Evolutionary conservation across 23 red algal genomes (phyloP).

Genomic region (Gracilariopsis chorda): DNA sequence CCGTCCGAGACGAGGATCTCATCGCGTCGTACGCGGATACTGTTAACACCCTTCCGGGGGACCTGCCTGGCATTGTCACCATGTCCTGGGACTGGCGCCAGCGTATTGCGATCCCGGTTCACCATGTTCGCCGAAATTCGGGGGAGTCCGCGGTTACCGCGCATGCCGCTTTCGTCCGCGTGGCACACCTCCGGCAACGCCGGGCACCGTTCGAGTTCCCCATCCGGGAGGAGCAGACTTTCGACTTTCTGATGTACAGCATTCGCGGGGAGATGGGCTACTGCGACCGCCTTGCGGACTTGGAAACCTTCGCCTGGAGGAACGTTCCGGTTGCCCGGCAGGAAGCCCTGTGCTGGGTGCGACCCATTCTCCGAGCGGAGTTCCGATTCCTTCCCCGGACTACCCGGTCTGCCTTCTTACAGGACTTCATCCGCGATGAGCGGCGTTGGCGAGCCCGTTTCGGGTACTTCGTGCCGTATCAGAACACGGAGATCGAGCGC

Average conservation of each 20-base stretch:
- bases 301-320: neutral
- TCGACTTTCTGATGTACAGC: neutral
- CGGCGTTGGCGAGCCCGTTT: neutral
- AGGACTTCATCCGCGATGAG: neutral
- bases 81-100: neutral
- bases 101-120: neutral
- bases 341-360: neutral
- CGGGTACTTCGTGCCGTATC: neutral
- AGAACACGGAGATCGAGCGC: neutral
- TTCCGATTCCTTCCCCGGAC: too few species aligned
- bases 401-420: too few species aligned
- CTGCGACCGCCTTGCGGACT: neutral
- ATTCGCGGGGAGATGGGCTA: neutral
- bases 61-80: neutral
- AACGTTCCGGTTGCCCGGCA: neutral
- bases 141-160: neutral
- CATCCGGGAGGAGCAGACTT: neutral
- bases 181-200: neutral
- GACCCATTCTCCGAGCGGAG: too few species aligned
- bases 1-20: neutral
- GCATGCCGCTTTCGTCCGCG: neutral
- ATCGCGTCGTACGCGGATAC: neutral
- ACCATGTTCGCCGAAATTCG: neutral
- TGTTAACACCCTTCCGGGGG: neutral
- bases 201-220: neutral